A percentile compares a stretch with the other conserved stretches of the same genome.
phyloP scores from a whole-genome alignment of 768 basidiomycete genomes.

The Lenzites betulinus region DNA sequence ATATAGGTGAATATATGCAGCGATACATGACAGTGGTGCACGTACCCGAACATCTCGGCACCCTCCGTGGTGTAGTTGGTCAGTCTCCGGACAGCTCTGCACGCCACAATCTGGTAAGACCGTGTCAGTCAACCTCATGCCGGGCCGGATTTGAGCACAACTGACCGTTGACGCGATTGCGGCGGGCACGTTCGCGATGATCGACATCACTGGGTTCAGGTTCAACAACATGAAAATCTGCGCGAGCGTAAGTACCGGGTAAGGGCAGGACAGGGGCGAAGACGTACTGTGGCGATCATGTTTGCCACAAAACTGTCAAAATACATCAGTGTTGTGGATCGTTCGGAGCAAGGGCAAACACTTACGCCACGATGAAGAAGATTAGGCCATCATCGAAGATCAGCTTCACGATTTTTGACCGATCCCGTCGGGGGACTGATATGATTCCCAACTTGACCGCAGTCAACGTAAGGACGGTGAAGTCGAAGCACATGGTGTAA shows the following conservation, averaged over 20 bases:
- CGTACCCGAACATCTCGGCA: constrained; percentile 56
- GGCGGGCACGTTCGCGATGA: constrained; percentile 74
- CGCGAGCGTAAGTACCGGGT: background rate
- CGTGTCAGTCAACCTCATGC: background rate
- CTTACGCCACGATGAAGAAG: constrained; percentile 75
- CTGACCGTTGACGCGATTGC: constrained; percentile 68
- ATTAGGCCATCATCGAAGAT: constrained; percentile 74
- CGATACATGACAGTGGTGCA: constrained; percentile 5
- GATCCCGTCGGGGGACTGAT: constrained; percentile 35
- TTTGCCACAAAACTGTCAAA: constrained; percentile 45
- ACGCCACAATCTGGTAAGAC: constrained; percentile 57
- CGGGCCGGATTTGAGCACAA: background rate
- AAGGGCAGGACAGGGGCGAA: background rate
- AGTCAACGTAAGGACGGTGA: constrained; percentile 59
- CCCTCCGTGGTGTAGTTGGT: constrained; percentile 55
- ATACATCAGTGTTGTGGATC: constrained; percentile 7
- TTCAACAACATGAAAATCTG: constrained; percentile 62
- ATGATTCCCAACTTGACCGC: constrained; percentile 54
- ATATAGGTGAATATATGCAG: constrained; percentile 41
- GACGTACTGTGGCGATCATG: constrained; percentile 38
- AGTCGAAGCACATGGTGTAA: constrained; percentile 57
- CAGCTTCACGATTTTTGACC: constrained; percentile 52
- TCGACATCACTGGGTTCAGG: constrained; percentile 70
- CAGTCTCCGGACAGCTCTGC: constrained; percentile 63
- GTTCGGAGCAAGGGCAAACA: background rate